phyloP scores from a whole-genome alignment of 257 asterid genomes.

The Cinchona pubescens region DNA sequence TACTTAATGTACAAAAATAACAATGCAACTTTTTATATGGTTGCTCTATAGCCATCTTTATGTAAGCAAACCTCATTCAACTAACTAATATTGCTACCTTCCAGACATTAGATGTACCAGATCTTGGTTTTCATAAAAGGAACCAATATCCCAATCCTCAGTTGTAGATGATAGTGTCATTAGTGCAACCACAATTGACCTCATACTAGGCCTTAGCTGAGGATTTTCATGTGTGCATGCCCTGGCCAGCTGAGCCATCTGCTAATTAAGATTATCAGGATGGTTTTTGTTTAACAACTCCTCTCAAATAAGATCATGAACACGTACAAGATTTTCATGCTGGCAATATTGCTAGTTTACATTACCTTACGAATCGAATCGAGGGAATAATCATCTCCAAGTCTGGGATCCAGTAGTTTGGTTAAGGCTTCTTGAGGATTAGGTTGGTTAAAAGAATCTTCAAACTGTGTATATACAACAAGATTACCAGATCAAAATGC shows the following conservation, averaged over 20 bases:
- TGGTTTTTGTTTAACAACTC: background rate
- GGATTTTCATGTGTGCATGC: slow-evolving; percentile 83
- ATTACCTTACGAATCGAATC: slow-evolving; percentile 70
- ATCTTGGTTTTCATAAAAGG: slow-evolving; percentile 72
- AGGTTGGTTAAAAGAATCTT: slow-evolving; percentile 47
- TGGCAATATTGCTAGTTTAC: background rate
- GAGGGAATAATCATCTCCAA: slow-evolving; percentile 53
- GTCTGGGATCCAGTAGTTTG: slow-evolving; percentile 72
- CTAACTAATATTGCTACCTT: slow-evolving; percentile 26
- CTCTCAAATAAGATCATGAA: background rate
- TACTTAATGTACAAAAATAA: background rate
- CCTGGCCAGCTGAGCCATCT: slow-evolving; percentile 82
- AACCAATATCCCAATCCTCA: slow-evolving; percentile 82
- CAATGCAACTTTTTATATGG: background rate
- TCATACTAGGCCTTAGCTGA: slow-evolving; percentile 81
- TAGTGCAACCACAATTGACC: slow-evolving; percentile 80
- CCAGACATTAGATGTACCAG: slow-evolving; percentile 67
- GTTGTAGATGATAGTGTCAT: slow-evolving; percentile 84
- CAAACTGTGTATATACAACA: slow-evolving; percentile 49
- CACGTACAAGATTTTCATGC: background rate
- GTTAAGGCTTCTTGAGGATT: slow-evolving; percentile 47
- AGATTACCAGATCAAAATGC: background rate
- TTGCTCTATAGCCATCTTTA: background rate
- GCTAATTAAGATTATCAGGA: background rate
- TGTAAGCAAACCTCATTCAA: background rate